Evolutionary conservation across 495 filamentous ascomycete species (phyloP).

Genomic region (Aspergillus coremiiformis): DNA sequence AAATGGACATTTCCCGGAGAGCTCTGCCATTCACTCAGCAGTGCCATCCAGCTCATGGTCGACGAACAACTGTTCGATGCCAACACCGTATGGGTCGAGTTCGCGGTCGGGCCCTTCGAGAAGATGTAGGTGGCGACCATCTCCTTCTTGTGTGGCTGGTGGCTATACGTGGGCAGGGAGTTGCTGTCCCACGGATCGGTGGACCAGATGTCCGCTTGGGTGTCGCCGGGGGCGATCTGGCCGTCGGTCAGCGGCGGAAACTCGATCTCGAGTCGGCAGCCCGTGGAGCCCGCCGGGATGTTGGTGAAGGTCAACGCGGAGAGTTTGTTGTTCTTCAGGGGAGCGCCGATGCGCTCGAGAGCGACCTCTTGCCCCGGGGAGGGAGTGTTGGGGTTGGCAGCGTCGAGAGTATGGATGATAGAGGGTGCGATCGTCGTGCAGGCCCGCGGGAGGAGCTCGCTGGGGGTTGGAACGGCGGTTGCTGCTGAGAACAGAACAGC

Average conservation of each 20-base stretch:
- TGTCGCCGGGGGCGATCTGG: slow-evolving; percentile 11
- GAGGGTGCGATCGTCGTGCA: slow-evolving; percentile 10
- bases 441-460: slow-evolving; percentile 1
- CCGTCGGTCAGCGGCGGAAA: slow-evolving; percentile 7
- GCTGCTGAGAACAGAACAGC: neutral
- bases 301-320: slow-evolving; percentile 14
- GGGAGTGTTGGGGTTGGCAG: slow-evolving; percentile 4
- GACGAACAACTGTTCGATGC: slow-evolving; percentile 5
- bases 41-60: slow-evolving; percentile 15
- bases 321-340: neutral
- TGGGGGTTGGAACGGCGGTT: neutral
- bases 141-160: slow-evolving; percentile 3
- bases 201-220: slow-evolving; percentile 12
- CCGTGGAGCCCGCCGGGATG: slow-evolving; percentile 13
- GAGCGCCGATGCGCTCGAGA: slow-evolving; percentile 8
- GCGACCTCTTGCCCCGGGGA: slow-evolving; percentile 2
- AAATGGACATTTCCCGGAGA: slow-evolving; percentile 11
- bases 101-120: neutral
- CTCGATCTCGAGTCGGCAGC: slow-evolving; percentile 13
- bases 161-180: slow-evolving; percentile 10
- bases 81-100: neutral
- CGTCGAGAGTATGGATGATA: slow-evolving; percentile 12
- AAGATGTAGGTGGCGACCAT: slow-evolving; percentile 10
- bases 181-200: slow-evolving; percentile 6
- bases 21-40: slow-evolving; percentile 10